phyloP scores from a whole-genome alignment of 768 basidiomycete species.

The Leccinum arenicola region DNA sequence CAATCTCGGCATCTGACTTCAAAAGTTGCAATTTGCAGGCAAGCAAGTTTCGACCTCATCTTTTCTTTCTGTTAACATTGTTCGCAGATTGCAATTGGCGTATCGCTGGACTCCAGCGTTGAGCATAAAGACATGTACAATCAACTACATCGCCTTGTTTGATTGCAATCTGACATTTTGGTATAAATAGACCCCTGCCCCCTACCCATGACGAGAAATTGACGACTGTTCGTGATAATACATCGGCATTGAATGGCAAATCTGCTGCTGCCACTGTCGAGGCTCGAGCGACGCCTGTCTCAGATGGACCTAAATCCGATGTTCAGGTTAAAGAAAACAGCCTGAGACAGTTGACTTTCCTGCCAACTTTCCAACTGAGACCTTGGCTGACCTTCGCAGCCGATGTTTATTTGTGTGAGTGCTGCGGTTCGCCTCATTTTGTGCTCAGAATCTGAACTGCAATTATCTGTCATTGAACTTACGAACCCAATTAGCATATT shows the following conservation, averaged over 20 bases:
- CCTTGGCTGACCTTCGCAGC: constrained; percentile 34
- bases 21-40: constrained; percentile 52
- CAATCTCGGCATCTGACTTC: constrained; percentile 62
- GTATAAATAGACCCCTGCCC: constrained; percentile 19
- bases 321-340: neutral
- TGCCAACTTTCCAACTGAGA: constrained; percentile 5
- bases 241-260: constrained; percentile 2
- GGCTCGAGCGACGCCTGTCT: neutral
- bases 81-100: constrained; percentile 26
- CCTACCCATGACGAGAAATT: constrained; percentile 8
- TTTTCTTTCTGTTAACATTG: neutral
- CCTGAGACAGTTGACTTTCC: neutral
- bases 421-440: neutral
- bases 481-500: constrained; percentile 48
- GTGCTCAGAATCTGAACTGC: constrained; percentile 6
- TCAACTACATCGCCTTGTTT: constrained; percentile 39
- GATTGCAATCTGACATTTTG: constrained; percentile 21
- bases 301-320: neutral
- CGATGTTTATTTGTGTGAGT: constrained; percentile 57
- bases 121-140: constrained; percentile 44
- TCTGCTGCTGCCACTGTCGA: neutral
- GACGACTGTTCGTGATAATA: neutral
- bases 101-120: constrained; percentile 22
- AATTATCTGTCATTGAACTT: neutral
- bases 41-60: constrained; percentile 9